Evolutionary conservation across 2,329 filamentous ascomycete species (phyloP), one percentile per base, ranked within the genome.

Genomic region (Ascochyta koolunga): DNA sequence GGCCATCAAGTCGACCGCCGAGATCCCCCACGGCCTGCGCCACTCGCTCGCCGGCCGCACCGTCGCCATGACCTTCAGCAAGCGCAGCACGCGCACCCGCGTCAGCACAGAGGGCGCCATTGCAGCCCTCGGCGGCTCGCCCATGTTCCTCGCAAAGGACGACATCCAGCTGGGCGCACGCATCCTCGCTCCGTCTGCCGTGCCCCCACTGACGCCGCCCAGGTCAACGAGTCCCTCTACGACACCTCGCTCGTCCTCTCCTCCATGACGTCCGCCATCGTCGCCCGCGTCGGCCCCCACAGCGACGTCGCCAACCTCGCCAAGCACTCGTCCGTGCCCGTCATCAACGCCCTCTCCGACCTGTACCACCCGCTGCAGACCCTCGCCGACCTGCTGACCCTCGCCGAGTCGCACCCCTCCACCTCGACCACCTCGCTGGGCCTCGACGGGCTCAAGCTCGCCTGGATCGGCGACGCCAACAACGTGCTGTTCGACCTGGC

Each of bases 381-480:
- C 46, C 89, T 99, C 72, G 93, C 95, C 65, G 95, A 99, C 76
- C 93, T 93, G 76, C 83, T 96, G 56, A 98, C 95, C 24, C 88
- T 99, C 46, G 82, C 90, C 71, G 93, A 98, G 78, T 80, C 83
- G 1, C 91, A 93, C 74, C 82, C 83, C 0, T 79, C 81, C 0
- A 69, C 75, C 8, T 71, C 73, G 3, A 45, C 71, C 0, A 69
- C 75, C 27, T 79, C 80, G 46, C 81, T 96, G 7, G 89, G 90
- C 1, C 80, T 96, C 4, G 84, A 90, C 63, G 91, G 91, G 1
- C 77, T 96, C 67, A 98, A 96, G 78, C 85, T 98, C 58, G 93
- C 95, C 15, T 99, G 95, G 95, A 82, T 99, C 39, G 93, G 93
- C 47, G 93, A 99, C 72, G 91, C 92, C 10, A 99, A 98, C 79